Percentiles rank a stretch among this genome's conserved stretches.
phyloP scores from a whole-genome alignment of 1,284 basidiomycete species.

The Calocybe gambosa region DNA sequence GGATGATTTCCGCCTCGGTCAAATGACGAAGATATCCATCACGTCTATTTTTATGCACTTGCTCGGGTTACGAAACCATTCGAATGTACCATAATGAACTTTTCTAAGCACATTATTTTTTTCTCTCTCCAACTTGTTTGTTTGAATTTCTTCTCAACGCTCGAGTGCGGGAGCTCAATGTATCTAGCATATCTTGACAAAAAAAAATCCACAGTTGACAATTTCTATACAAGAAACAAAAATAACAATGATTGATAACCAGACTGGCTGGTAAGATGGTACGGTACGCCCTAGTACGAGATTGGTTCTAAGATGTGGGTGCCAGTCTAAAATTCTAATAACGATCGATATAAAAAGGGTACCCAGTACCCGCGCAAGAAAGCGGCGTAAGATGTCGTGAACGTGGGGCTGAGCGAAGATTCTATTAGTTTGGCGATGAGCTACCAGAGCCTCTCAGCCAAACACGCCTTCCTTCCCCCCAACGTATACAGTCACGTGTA shows the following conservation, averaged over 20 bases:
- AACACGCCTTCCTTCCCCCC: too few relatives aligned
- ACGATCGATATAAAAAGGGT: background rate
- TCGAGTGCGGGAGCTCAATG: background rate
- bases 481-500: background rate
- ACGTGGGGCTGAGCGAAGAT: background rate
- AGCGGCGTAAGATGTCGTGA: background rate
- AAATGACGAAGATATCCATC: too few relatives aligned
- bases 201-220: too few relatives aligned
- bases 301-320: background rate
- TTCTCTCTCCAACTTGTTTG: constrained; percentile 1
- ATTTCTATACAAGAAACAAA: background rate
- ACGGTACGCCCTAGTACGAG: background rate
- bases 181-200: too few relatives aligned
- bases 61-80: constrained; percentile 1
- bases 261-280: constrained; percentile 1
- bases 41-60: too few relatives aligned
- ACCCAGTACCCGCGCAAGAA: background rate
- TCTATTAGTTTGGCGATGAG: background rate
- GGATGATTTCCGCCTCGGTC: background rate
- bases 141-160: too few relatives aligned
- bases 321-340: background rate
- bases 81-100: constrained; percentile 13
- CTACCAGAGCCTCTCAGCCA: background rate
- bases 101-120: constrained; percentile 2
- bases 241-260: background rate